phyloP scores from a whole-genome alignment of 1,284 basidiomycete species.

The Pseudozyma pruni region DNA sequence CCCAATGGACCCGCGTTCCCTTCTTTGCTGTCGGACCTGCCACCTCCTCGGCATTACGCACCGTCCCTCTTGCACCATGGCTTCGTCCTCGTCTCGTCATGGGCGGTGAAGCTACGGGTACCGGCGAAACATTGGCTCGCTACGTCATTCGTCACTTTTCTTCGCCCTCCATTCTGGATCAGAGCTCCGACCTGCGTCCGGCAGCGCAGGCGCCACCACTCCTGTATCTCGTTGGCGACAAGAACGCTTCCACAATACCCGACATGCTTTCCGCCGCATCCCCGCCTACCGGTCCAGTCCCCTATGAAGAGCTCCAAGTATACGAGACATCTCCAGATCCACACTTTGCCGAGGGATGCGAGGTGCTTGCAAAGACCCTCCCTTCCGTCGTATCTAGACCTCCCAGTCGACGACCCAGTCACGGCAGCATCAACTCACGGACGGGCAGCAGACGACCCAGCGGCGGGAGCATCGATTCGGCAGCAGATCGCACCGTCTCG shows the following conservation, averaged over 20 bases:
- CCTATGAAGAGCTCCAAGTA: slow-evolving; percentile 53
- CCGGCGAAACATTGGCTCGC: slow-evolving; percentile 55
- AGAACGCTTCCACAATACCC: slow-evolving; percentile 52
- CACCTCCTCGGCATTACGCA: slow-evolving; percentile 48
- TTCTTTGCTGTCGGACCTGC: slow-evolving; percentile 66
- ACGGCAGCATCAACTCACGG: slow-evolving; percentile 27
- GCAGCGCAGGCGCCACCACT: slow-evolving; percentile 28
- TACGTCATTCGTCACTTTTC: slow-evolving; percentile 53
- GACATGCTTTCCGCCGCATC: slow-evolving; percentile 42
- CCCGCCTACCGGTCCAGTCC: slow-evolving; percentile 37
- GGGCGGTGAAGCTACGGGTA: slow-evolving; percentile 61
- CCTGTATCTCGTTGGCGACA: slow-evolving; percentile 63
- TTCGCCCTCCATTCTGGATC: slow-evolving; percentile 23
- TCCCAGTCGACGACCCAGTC: slow-evolving; percentile 35
- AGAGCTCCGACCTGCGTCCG: slow-evolving; percentile 11
- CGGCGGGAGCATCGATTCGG: slow-evolving; percentile 19
- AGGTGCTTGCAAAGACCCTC: slow-evolving; percentile 44
- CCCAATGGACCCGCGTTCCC: slow-evolving; percentile 55
- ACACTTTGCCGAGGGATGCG: slow-evolving; percentile 47
- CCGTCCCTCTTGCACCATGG: slow-evolving; percentile 42
- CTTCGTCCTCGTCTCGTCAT: slow-evolving; percentile 51
- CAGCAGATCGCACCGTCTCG: slow-evolving; percentile 10
- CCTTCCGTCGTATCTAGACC: slow-evolving; percentile 42
- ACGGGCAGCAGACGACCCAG: slow-evolving; percentile 34
- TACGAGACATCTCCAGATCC: slow-evolving; percentile 58